Conservation (phyloP, 2,329 filamentous ascomycete genomes). For the Simplicillium aogashimaense region DNA sequence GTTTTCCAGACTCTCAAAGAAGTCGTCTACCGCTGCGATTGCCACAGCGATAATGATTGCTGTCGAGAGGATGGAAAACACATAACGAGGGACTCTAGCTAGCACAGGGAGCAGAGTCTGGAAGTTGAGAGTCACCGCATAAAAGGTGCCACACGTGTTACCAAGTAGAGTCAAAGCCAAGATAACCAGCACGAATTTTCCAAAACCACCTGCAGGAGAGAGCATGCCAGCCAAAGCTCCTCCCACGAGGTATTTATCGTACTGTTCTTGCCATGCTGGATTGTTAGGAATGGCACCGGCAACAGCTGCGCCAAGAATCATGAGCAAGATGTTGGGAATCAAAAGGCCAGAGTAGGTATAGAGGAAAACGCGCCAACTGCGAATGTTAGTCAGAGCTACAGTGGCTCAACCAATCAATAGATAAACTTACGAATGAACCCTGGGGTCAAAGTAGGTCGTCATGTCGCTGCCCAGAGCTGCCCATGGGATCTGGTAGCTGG, state of each 20-base stretch:
- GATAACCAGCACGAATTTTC: conserved; percentile 50
- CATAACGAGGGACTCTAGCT: conserved; percentile 42
- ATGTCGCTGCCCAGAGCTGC: conserved; percentile 49
- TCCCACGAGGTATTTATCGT: conserved; percentile 42
- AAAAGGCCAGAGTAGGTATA: conserved; percentile 48
- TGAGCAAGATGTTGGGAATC: conserved; percentile 45
- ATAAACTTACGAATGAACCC: conserved; percentile 34
- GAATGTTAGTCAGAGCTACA: no score
- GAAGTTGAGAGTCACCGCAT: conserved; percentile 54
- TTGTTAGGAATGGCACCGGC: conserved; percentile 46
- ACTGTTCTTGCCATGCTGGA: conserved; percentile 42
- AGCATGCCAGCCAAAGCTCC: conserved; percentile 53
- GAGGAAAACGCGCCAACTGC: conserved; percentile 34
- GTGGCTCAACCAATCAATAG: background rate
- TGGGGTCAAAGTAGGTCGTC: conserved; percentile 49
- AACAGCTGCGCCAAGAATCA: conserved; percentile 56
- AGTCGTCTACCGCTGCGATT: conserved; percentile 42
- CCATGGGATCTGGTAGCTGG: conserved; percentile 55
- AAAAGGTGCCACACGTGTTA: conserved; percentile 49
- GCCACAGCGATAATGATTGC: conserved; percentile 50
- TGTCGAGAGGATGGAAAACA: conserved; percentile 48
- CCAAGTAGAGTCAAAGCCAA: conserved; percentile 47
- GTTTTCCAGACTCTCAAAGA: conserved; percentile 48
- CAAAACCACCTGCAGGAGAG: conserved; percentile 45
- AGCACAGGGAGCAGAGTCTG: conserved; percentile 50